Conservation (phyloP, 2,329 filamentous ascomycete species). For the Calonectria crousiana region DNA sequence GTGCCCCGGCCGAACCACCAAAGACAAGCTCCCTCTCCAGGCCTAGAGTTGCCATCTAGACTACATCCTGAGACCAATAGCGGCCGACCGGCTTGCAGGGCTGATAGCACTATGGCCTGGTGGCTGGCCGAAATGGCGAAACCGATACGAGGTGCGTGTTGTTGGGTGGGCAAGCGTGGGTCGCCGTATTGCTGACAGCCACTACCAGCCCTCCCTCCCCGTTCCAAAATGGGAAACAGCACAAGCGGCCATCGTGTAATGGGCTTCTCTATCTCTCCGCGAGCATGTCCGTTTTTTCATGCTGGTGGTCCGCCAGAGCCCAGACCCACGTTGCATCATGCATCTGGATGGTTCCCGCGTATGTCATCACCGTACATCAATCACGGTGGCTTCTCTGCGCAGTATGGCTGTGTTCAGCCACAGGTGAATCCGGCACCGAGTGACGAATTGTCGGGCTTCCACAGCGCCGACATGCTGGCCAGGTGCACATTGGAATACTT, state of each 20-base stretch:
- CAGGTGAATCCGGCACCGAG: background rate
- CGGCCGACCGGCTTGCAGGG: slow-evolving; percentile 38
- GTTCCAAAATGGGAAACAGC: slow-evolving; percentile 36
- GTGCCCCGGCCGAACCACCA: slow-evolving; percentile 7
- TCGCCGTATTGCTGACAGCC: slow-evolving; percentile 41
- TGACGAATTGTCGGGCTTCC: slow-evolving; percentile 21
- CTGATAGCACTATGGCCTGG: slow-evolving; percentile 39
- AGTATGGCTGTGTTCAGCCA: slow-evolving; percentile 29
- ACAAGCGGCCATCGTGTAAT: slow-evolving; percentile 28
- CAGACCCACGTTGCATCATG: slow-evolving; percentile 34
- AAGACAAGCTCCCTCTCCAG: slow-evolving; percentile 17
- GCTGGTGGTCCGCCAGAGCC: slow-evolving; percentile 26
- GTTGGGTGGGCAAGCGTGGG: slow-evolving; percentile 33
- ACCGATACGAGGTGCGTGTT: slow-evolving; percentile 45
- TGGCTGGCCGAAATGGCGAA: slow-evolving; percentile 43
- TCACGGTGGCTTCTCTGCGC: background rate
- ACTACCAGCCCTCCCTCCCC: slow-evolving; percentile 35
- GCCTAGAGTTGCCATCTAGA: slow-evolving; percentile 29
- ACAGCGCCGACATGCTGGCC: slow-evolving; percentile 7
- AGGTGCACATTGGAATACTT: background rate
- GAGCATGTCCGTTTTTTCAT: slow-evolving; percentile 24
- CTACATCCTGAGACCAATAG: slow-evolving; percentile 34
- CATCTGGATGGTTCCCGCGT: slow-evolving; percentile 30
- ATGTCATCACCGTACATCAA: slow-evolving; percentile 26
- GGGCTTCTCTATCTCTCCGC: slow-evolving; percentile 32